Evolutionary conservation across 1,284 basidiomycete species (phyloP).

Genomic region (Volvariella surrecta): DNA sequence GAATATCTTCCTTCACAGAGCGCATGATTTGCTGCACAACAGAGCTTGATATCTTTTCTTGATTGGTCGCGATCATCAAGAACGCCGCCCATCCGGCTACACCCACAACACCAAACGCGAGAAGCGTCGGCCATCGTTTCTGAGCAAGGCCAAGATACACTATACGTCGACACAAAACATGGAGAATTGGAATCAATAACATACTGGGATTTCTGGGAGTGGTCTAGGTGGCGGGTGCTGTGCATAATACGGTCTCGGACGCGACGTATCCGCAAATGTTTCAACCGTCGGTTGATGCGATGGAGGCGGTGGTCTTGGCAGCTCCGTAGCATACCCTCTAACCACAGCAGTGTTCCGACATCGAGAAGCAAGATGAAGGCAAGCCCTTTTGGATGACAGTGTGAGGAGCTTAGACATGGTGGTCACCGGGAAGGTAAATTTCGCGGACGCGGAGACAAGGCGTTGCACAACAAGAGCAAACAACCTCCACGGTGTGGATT

Average conservation of each 20-base stretch:
- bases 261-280: constrained; percentile 16
- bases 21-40: constrained; percentile 59
- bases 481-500: too few species aligned
- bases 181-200: background rate
- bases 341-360: too few species aligned
- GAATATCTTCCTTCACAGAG: constrained; percentile 42
- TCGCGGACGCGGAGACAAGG: too few species aligned
- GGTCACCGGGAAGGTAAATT: too few species aligned
- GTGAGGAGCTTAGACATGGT: too few species aligned
- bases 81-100: constrained; percentile 60
- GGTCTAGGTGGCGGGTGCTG: constrained; percentile 16
- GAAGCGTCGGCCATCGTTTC: constrained; percentile 52
- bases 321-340: constrained; percentile 13
- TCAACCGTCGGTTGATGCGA: constrained; percentile 13
- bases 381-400: too few species aligned
- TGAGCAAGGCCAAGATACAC: constrained; percentile 10
- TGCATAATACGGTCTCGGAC: constrained; percentile 15
- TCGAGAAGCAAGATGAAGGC: too few species aligned
- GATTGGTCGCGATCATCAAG: constrained; percentile 61
- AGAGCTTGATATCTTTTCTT: constrained; percentile 71
- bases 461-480: too few species aligned
- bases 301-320: constrained; percentile 12
- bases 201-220: constrained; percentile 8
- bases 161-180: background rate
- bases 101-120: constrained; percentile 42